These are phyloP conservation scores for Lecanoromycetidae sp. DNA, from an alignment of 2,329 filamentous ascomycete species.

Conservation along the genomic window DNA sequence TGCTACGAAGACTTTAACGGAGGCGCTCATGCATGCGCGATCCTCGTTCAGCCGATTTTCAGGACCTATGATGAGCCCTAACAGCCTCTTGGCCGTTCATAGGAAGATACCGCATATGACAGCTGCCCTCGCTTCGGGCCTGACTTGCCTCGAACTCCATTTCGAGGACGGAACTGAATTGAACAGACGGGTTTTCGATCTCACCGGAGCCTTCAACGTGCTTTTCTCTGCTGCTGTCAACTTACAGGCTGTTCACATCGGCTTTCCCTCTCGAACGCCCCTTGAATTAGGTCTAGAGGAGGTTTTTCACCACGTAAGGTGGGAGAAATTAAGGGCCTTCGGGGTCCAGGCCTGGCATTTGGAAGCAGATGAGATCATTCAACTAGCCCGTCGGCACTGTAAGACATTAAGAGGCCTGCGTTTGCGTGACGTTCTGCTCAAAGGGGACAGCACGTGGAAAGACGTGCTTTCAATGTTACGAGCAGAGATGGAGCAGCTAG, in stretches of 20 bases:
- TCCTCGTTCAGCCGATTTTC: slow-evolving; percentile 50
- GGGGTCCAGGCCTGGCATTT: slow-evolving; percentile 55
- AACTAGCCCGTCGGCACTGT: slow-evolving; percentile 43
- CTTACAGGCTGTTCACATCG: slow-evolving; percentile 51
- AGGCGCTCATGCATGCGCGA: slow-evolving; percentile 43
- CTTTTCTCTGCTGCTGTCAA: slow-evolving; percentile 49
- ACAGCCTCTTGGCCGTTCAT: slow-evolving; percentile 42
- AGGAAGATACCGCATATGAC: slow-evolving; percentile 34
- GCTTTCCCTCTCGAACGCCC: slow-evolving; percentile 47
- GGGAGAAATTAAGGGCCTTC: slow-evolving; percentile 50
- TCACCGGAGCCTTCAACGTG: slow-evolving; percentile 45
- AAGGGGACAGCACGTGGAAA: slow-evolving; percentile 48
- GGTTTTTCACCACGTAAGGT: slow-evolving; percentile 50
- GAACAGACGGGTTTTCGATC: slow-evolving; percentile 43
- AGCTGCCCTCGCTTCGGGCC: slow-evolving; percentile 51
- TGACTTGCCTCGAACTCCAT: slow-evolving; percentile 49
- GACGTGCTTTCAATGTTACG: slow-evolving; percentile 47
- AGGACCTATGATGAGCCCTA: slow-evolving; percentile 50
- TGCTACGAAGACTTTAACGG: slow-evolving; percentile 46
- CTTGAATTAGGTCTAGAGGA: slow-evolving; percentile 46
- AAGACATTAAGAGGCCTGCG: slow-evolving; percentile 47
- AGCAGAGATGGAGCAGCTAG: slow-evolving; percentile 43
- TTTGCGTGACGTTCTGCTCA: slow-evolving; percentile 48
- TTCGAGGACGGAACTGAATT: slow-evolving; percentile 48
- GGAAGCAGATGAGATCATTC: slow-evolving; percentile 48